Evolutionary conservation across 371 early-diverging fungal genomes (phyloP).

Genomic region (Amoeboaphelidium occidentale): DNA sequence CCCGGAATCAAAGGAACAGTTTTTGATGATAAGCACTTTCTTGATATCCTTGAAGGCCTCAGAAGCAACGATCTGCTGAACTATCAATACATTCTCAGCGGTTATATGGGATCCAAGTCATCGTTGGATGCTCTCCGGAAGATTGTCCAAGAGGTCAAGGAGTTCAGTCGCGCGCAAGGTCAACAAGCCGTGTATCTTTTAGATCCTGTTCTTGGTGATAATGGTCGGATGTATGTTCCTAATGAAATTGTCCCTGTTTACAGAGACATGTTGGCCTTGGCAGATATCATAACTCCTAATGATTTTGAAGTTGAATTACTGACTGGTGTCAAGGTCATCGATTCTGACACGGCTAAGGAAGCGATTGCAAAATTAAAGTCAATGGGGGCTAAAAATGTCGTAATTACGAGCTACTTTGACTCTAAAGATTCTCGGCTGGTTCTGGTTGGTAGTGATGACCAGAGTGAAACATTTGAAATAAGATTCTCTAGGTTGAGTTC

Average conservation of each 20-base stretch:
- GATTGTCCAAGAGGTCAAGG: slow-evolving; percentile 9
- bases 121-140: background rate
- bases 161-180: slow-evolving; percentile 2
- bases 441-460: background rate
- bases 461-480: slow-evolving; percentile 25
- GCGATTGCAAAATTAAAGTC: slow-evolving; percentile 6
- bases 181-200: slow-evolving; percentile 36
- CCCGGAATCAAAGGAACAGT: background rate
- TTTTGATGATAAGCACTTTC: background rate
- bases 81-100: slow-evolving; percentile 4
- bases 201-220: slow-evolving; percentile 85
- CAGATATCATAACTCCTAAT: slow-evolving; percentile 68
- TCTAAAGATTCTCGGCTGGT: background rate
- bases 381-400: slow-evolving; percentile 34
- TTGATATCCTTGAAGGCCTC: slow-evolving; percentile 3
- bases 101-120: slow-evolving; percentile 1
- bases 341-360: slow-evolving; percentile 19
- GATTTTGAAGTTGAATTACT: slow-evolving; percentile 72
- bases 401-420: slow-evolving; percentile 30
- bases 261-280: slow-evolving; percentile 30
- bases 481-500: slow-evolving; percentile 44
- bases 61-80: slow-evolving; percentile 1
- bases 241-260: slow-evolving; percentile 52
- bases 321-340: slow-evolving; percentile 26
- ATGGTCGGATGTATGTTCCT: slow-evolving; percentile 56